Evolutionary conservation across 331 rosid species (phyloP).

Genomic region (Ulmus americana): DNA sequence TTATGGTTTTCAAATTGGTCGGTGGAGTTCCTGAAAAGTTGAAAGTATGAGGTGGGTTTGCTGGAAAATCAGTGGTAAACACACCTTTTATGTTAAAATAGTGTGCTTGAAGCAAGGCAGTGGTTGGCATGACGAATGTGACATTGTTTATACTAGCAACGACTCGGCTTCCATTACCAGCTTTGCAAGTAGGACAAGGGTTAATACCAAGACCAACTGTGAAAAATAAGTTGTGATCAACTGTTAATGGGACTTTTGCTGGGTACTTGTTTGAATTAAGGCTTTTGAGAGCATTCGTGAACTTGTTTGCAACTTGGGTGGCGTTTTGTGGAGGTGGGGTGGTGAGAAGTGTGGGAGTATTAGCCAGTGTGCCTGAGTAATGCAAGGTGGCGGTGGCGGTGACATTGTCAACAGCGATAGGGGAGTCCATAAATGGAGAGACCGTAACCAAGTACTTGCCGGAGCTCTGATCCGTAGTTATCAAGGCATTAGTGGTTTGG

Average conservation of each 20-base stretch:
- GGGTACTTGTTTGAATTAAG: slow-evolving; percentile 58
- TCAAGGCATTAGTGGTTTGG: slow-evolving; percentile 73
- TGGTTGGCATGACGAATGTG: slow-evolving; percentile 74
- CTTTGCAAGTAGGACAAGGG: slow-evolving; percentile 65
- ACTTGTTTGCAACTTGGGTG: slow-evolving; percentile 53
- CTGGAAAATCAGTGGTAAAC: slow-evolving; percentile 67
- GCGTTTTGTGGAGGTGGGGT: slow-evolving; percentile 60
- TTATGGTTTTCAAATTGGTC: slow-evolving; percentile 33
- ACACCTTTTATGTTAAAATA: slow-evolving; percentile 56
- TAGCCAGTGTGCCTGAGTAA: slow-evolving; percentile 48
- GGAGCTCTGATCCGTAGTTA: slow-evolving; percentile 45
- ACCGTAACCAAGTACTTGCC: slow-evolving; percentile 57
- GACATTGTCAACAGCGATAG: slow-evolving; percentile 46
- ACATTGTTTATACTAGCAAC: slow-evolving; percentile 65
- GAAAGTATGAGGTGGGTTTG: slow-evolving; percentile 44
- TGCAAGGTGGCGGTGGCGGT: slow-evolving; percentile 67
- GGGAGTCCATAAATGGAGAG: slow-evolving; percentile 66
- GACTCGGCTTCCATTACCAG: slow-evolving; percentile 62
- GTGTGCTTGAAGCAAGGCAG: slow-evolving; percentile 68
- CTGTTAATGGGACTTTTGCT: slow-evolving; percentile 40
- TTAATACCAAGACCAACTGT: slow-evolving; percentile 58
- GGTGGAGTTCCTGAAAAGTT: slow-evolving; percentile 48
- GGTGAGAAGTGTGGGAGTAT: slow-evolving; percentile 37
- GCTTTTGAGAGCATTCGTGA: slow-evolving; percentile 44
- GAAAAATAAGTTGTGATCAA: slow-evolving; percentile 56